Evolutionary conservation across 768 basidiomycete species (phyloP), one percentile per base, ranked within the genome.

Genomic region (Sarcodon aspratus): DNA sequence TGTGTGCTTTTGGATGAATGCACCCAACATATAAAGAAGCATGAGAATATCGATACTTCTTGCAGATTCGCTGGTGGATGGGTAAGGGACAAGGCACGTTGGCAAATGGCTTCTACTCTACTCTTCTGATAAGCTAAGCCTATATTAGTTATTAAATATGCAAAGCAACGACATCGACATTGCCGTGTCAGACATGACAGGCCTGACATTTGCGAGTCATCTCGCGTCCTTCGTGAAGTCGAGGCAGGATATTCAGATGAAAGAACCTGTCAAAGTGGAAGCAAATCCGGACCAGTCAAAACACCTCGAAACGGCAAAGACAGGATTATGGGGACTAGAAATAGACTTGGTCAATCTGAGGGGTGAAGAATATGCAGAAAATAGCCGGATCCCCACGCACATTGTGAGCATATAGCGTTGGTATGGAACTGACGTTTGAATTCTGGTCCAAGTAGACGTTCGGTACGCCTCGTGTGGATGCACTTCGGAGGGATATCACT

Each of bases 11-110:
- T 97, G 47, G 82, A 94, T 60, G 80, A 82, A 50, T 96, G 86
- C 61, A 78, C 82, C 6, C 65, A 61, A 11, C 66, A 75, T 54
- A 66, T 84, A 55, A 73, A 70, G 49, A 62, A 68, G 49, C 69
- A 74, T 33, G 71, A 78, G 46, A 73, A 71, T 9, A 69, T 79
- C 17, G 63, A 65, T 5, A 81, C 79, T 0, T 73, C 78, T 1
- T 95, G 95, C 61, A 76, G 96, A 55, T 88, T 99, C 44, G 96
- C 93, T 9, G 96, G 96, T 13, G 96, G 96, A 15, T 99, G 96
- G 96, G 96, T 98, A 42, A 73, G 96, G 59, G 96, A 99, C 65
- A 99, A 99, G 82, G 95, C 93, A 52, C 56, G 68, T 62, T 27
- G n/a, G 7, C 11, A 12, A 1, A 13, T 48, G 32, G 36, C 32